phyloP scores from a whole-genome alignment of 2,329 filamentous ascomycete species.

The Cladosporium velox region DNA sequence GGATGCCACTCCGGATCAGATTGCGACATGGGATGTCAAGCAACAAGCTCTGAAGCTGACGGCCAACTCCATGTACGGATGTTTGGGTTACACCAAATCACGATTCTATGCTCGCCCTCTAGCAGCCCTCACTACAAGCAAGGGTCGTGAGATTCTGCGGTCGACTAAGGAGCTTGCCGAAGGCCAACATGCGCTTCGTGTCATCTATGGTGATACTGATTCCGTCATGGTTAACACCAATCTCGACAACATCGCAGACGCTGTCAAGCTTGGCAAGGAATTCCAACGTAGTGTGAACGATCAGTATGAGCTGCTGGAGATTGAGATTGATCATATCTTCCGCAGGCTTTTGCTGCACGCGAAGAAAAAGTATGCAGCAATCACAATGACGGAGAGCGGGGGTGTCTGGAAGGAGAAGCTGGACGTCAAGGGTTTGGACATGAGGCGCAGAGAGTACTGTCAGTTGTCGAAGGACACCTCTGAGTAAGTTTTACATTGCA shows the following conservation, averaged over 20 bases:
- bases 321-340: slow-evolving; percentile 98
- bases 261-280: slow-evolving; percentile 85
- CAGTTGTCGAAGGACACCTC: slow-evolving; percentile 94
- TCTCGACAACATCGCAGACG: slow-evolving; percentile 87
- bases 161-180: slow-evolving; percentile 96
- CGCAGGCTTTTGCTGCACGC: slow-evolving; percentile 88
- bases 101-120: slow-evolving; percentile 95
- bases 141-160: slow-evolving; percentile 93
- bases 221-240: slow-evolving; percentile 99
- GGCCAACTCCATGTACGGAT: slow-evolving; percentile 99
- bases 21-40: slow-evolving; percentile 97
- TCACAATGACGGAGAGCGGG: slow-evolving; percentile 83
- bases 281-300: slow-evolving; percentile 97
- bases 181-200: slow-evolving; percentile 76
- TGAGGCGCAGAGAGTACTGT: slow-evolving; percentile 97
- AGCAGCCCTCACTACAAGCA: slow-evolving; percentile 93
- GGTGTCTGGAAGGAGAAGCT: slow-evolving; percentile 92
- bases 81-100: slow-evolving; percentile 93
- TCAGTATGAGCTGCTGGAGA: slow-evolving; percentile 87
- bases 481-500: slow-evolving; percentile 44
- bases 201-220: slow-evolving; percentile 98
- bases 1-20: slow-evolving; percentile 77
- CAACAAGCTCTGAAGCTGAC: slow-evolving; percentile 95
- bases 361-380: slow-evolving; percentile 98
- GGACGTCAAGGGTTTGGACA: slow-evolving; percentile 97